phyloP scores from a whole-genome alignment of 176 grass and related monocot genomes.

The Eragrostis curvula region DNA sequence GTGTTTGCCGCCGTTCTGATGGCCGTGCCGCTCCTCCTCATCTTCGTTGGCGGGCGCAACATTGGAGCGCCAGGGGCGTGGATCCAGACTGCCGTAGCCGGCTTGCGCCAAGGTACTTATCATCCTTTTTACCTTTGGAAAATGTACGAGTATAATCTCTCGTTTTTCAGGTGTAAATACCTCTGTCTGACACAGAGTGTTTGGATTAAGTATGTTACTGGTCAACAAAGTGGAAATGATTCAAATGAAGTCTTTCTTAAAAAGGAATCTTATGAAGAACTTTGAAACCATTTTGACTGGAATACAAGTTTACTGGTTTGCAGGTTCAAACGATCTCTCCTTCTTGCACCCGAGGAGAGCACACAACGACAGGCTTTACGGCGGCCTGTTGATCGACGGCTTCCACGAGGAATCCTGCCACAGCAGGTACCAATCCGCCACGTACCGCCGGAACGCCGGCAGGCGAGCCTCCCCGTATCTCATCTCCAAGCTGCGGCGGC shows the following conservation, averaged over 20 bases:
- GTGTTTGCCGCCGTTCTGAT: conserved; percentile 25
- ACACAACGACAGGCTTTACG: conserved; percentile 42
- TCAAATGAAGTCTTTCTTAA: not conserved
- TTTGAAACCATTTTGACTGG: not conserved
- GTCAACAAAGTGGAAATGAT: not conserved
- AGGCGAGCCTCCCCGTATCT: conserved; percentile 50
- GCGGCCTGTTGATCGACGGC: conserved; percentile 50
- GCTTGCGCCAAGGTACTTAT: conserved; percentile 20
- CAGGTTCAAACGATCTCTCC: not conserved
- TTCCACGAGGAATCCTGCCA: conserved; percentile 43
- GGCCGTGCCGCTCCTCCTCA: conserved; percentile 25
- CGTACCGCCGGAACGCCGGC: conserved; percentile 47
- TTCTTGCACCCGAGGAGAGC: not conserved
- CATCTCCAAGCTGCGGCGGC: conserved; percentile 49
- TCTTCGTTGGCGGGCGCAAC: conserved; percentile 24
- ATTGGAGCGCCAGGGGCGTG: conserved; percentile 14
- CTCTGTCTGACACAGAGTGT: no score
- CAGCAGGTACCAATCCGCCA: conserved; percentile 61
- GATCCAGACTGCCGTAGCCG: conserved; percentile 20
- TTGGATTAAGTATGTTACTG: not conserved
- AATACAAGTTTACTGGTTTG: not conserved
- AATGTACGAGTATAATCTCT: not conserved
- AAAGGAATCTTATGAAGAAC: not conserved
- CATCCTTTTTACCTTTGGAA: not conserved
- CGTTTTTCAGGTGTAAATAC: not conserved